phyloP scores from a whole-genome alignment of 805 yeast species.

The Yarrowia bubula region DNA sequence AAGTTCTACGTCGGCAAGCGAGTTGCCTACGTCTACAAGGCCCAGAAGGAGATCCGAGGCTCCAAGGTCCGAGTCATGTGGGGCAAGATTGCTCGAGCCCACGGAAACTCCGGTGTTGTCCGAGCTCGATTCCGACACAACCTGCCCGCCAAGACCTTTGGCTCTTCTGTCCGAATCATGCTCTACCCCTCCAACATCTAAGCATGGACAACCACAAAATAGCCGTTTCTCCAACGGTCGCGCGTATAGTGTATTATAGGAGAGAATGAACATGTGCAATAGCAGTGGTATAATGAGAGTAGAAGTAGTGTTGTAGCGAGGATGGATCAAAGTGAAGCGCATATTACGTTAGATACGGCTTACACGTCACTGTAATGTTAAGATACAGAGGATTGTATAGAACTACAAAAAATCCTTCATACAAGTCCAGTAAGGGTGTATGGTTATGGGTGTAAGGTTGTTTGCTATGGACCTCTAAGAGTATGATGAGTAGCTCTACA shows the following conservation, averaged over 20 bases:
- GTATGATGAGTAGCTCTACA: too few relatives aligned
- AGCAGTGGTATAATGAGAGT: not conserved
- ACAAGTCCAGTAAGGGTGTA: too few relatives aligned
- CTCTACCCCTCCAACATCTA: conserved; percentile 99
- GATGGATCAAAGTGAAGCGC: too few relatives aligned
- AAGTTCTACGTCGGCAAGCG: conserved; percentile 99
- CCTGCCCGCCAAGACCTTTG: conserved; percentile 99
- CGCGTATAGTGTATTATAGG: conserved; percentile 27
- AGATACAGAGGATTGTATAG: too few relatives aligned
- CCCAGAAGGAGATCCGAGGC: conserved; percentile 96
- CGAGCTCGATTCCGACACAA: conserved; percentile 99
- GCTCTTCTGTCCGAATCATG: conserved; percentile 99
- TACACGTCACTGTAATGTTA: too few relatives aligned
- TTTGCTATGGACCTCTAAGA: too few relatives aligned
- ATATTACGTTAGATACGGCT: too few relatives aligned
- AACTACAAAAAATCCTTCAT: too few relatives aligned
- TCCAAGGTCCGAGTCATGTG: conserved; percentile 99
- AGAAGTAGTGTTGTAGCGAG: not conserved
- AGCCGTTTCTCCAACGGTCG: conserved; percentile 27
- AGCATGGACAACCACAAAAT: conserved; percentile 36
- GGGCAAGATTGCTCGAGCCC: conserved; percentile 98
- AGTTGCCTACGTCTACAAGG: conserved; percentile 99
- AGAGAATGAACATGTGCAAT: conserved; percentile 24
- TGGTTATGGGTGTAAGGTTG: too few relatives aligned
- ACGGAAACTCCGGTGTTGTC: conserved; percentile 97